Base-by-base conservation (phyloP, 495 filamentous ascomycete species). In the Usnea hakonensis region DNA sequence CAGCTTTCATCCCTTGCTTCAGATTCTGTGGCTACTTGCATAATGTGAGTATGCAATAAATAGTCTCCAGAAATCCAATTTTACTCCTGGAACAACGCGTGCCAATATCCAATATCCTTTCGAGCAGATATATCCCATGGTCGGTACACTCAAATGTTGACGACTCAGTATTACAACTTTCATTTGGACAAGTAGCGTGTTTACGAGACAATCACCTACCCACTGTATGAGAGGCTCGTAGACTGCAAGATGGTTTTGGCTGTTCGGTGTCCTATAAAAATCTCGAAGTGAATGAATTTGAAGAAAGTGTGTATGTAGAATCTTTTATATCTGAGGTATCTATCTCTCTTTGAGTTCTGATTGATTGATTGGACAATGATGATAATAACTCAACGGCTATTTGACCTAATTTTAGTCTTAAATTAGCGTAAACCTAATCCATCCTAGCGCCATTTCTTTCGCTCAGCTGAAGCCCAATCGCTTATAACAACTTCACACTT, bases 1-100 rank as follows among this genome's bases (percentile, higher is more conserved):
- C 35, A 32, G 30, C 46, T 48, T 59, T 13, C 30, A 35, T 37
- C 57, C 57, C 57, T 60, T 50, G 57, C 57, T 59, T 59, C 57
- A 40, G 4, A 23, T 6, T 5, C 36, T 32, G 38, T 50, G 57
- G 57, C 57, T 38, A 60, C 32, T 36, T 52, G 21, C 43, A 33
- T 38, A 38, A 11, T 41, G 17, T 46, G 17, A n/a, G 41, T 38
- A 8, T 41, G 9, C 21, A 23, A 37, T 16, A 32, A 13, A 56
- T 35, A 38, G 41, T 36, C 38, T 36, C 37, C 28, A 50, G 28
- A 2, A 14, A 17, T 37, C 41, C 41, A 21, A 16, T 36, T n/a
- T 17, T 52, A 23, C 46, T 52, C 43, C 33, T 41, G 16, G 21
- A 33, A 52, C 33, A 38, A 10, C 13, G 35, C 38, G 13, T 33